Percentiles rank a stretch among this genome's conserved stretches.
phyloP scores from a whole-genome alignment of 2,329 filamentous ascomycete species.

The Zasmidium citrigriseum region DNA sequence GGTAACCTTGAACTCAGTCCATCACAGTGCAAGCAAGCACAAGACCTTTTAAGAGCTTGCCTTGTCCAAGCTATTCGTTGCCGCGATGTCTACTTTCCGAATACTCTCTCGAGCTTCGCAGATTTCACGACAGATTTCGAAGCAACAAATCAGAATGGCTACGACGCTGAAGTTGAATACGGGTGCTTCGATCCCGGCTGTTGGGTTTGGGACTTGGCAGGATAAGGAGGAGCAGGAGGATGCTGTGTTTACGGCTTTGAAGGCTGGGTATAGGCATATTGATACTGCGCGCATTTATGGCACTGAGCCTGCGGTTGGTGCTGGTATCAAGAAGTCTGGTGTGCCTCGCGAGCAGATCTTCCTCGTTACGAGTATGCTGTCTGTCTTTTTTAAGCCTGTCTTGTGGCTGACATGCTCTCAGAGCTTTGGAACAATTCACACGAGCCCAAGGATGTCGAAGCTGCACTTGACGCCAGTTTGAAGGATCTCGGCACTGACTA shows the following conservation, averaged over 20 bases:
- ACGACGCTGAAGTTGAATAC: slow-evolving; percentile 39
- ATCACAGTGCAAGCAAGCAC: background rate
- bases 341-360: slow-evolving; percentile 67
- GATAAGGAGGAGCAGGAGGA: slow-evolving; percentile 51
- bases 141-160: slow-evolving; percentile 30
- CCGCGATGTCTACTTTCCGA: slow-evolving; percentile 6
- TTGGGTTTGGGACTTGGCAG: slow-evolving; percentile 57
- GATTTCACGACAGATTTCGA: slow-evolving; percentile 13
- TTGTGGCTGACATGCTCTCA: no score
- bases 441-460: slow-evolving; percentile 61
- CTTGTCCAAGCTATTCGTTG: background rate
- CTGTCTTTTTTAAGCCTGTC: no score
- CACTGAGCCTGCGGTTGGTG: slow-evolving; percentile 67
- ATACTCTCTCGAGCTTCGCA: slow-evolving; percentile 16
- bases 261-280: slow-evolving; percentile 58
- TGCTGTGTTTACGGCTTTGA: slow-evolving; percentile 49
- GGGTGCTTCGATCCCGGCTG: slow-evolving; percentile 37
- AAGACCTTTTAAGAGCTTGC: background rate
- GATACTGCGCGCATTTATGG: slow-evolving; percentile 43
- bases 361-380: slow-evolving; percentile 67
- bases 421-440: slow-evolving; percentile 57
- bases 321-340: slow-evolving; percentile 63
- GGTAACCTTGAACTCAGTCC: background rate
- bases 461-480: slow-evolving; percentile 60
- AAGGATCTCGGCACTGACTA: slow-evolving; percentile 66